These are phyloP conservation scores for Wickerhamiella cacticola DNA, from an alignment of 805 yeast genomes.

Conservation along the genomic window DNA sequence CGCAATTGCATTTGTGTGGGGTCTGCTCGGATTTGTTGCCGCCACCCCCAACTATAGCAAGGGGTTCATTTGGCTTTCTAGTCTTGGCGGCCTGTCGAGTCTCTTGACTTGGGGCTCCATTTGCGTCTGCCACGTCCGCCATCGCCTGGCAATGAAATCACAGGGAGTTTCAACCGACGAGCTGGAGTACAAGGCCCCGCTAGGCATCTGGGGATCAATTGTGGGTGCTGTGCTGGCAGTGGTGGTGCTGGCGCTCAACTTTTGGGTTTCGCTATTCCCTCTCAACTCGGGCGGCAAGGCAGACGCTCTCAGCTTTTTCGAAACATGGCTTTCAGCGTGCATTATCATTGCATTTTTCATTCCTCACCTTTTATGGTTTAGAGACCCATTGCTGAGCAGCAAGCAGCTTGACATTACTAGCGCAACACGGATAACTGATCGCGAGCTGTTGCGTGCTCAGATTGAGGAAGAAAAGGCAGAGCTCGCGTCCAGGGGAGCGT, in stretches of 20 bases:
- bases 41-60: conserved; percentile 40
- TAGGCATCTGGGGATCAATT: conserved; percentile 56
- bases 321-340: conserved; percentile 41
- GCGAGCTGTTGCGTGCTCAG: conserved; percentile 34
- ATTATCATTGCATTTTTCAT: conserved; percentile 15
- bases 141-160: conserved; percentile 45
- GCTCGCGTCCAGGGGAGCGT: conserved; percentile 36
- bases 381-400: conserved; percentile 16
- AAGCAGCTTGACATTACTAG: conserved; percentile 17
- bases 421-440: conserved; percentile 18
- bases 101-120: conserved; percentile 71
- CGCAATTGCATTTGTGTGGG: conserved; percentile 35
- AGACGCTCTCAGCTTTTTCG: conserved; percentile 37
- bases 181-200: conserved; percentile 51
- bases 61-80: conserved; percentile 63
- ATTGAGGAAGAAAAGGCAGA: conserved; percentile 44
- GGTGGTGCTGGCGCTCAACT: conserved; percentile 58
- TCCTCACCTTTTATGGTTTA: conserved; percentile 14
- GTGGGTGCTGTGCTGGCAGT: conserved; percentile 48
- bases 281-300: conserved; percentile 34
- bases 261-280: conserved; percentile 75
- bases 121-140: conserved; percentile 55
- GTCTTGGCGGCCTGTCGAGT: conserved; percentile 65
- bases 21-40: conserved; percentile 48
- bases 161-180: conserved; percentile 64